These are phyloP conservation scores for Xylariaceae sp. DNA, from an alignment of 2,329 filamentous ascomycete genomes.

Conservation along the genomic window DNA sequence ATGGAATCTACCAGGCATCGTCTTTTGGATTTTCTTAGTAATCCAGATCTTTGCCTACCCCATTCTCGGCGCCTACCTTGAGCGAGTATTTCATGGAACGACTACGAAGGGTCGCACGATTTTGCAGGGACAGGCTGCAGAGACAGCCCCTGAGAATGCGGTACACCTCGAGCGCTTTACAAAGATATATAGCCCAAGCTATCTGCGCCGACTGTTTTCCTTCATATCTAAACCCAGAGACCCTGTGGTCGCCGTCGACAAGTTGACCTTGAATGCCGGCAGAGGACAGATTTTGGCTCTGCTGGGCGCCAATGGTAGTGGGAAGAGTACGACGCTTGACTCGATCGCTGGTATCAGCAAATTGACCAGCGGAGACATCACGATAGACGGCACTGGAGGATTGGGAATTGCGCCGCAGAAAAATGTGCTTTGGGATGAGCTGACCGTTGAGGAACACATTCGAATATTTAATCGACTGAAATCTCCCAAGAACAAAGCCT, in stretches of 20 bases:
- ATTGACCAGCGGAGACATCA: conserved; percentile 71
- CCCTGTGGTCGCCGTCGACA: conserved; percentile 73
- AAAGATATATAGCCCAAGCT: conserved; percentile 70
- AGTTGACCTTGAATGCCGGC: conserved; percentile 65
- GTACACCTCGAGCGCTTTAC: conserved; percentile 70
- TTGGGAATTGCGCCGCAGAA: conserved; percentile 88
- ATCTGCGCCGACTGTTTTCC: conserved; percentile 50
- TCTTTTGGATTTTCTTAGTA: conserved; percentile 71
- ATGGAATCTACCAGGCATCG: conserved; percentile 68
- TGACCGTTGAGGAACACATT: conserved; percentile 84
- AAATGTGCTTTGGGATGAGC: conserved; percentile 87
- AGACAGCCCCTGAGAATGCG: conserved; percentile 40
- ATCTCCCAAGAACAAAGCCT: conserved; percentile 51
- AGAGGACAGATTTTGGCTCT: conserved; percentile 82
- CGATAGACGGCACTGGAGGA: conserved; percentile 71
- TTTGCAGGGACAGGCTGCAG: conserved; percentile 28
- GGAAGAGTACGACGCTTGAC: conserved; percentile 86
- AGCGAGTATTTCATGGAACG: conserved; percentile 72
- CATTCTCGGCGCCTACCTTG: conserved; percentile 68
- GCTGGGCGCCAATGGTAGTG: conserved; percentile 83
- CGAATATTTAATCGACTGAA: conserved; percentile 81
- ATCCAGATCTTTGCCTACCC: conserved; percentile 78
- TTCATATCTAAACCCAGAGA: conserved; percentile 47
- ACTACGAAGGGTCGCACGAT: conserved; percentile 58
- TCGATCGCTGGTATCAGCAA: conserved; percentile 79